Evolutionary conservation across 2,329 filamentous ascomycete genomes (phyloP).

Genomic region (Aspergillus pseudoterreus): DNA sequence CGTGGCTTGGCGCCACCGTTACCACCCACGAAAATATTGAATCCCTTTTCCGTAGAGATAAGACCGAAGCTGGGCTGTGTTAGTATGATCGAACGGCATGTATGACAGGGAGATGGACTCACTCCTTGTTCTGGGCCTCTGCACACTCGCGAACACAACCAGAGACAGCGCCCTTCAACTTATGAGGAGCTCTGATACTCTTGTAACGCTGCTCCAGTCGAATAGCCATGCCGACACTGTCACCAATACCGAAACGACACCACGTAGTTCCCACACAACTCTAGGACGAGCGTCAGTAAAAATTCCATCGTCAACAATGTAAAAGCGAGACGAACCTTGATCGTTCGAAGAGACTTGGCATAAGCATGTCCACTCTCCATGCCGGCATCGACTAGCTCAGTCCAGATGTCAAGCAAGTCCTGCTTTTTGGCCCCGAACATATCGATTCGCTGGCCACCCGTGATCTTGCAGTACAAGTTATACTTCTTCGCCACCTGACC

Average conservation of each 20-base stretch:
- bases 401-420: slow-evolving; percentile 79
- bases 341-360: slow-evolving; percentile 80
- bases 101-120: slow-evolving; percentile 25
- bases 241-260: slow-evolving; percentile 85
- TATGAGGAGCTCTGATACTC: slow-evolving; percentile 82
- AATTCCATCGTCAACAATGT: background rate
- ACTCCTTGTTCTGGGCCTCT: slow-evolving; percentile 90
- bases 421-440: slow-evolving; percentile 90
- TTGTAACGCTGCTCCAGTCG: slow-evolving; percentile 87
- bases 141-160: slow-evolving; percentile 92
- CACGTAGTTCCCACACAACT: slow-evolving; percentile 87
- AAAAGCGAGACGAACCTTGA: slow-evolving; percentile 53
- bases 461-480: slow-evolving; percentile 84
- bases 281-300: slow-evolving; percentile 25
- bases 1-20: slow-evolving; percentile 84
- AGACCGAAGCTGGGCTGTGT: slow-evolving; percentile 65
- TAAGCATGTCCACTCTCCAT: slow-evolving; percentile 92
- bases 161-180: slow-evolving; percentile 85
- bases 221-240: slow-evolving; percentile 88
- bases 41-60: slow-evolving; percentile 88
- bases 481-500: slow-evolving; percentile 82
- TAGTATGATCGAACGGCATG: slow-evolving; percentile 2
- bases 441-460: slow-evolving; percentile 85
- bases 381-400: slow-evolving; percentile 71
- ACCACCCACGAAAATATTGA: slow-evolving; percentile 86